Evolutionary conservation across 306 rosid genomes (phyloP).

Genomic region (Prunus persica): Prunus_persica_NCBIv2 NC_034011.1:21890001-21890500

Average conservation of each 20-base stretch:
- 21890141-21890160: too few species aligned
- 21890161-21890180: too few species aligned
- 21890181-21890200: too few species aligned
- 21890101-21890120: too few species aligned
- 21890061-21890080: too few species aligned
- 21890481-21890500: not conserved
- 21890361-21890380: slow-evolving; percentile 50
- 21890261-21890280: slow-evolving; percentile 58
- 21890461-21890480: not conserved
- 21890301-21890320: slow-evolving; percentile 66
- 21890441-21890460: not conserved
- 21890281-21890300: slow-evolving; percentile 66
- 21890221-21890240: not conserved
- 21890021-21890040: too few species aligned
- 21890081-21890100: too few species aligned
- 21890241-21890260: slow-evolving; percentile 38
- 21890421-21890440: not conserved
- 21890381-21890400: slow-evolving; percentile 53
- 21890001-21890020: too few species aligned
- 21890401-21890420: slow-evolving; percentile 69
- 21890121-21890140: too few species aligned
- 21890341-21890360: slow-evolving; percentile 61
- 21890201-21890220: not conserved
- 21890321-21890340: slow-evolving; percentile 63
- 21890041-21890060: too few species aligned